Evolutionary conservation across 192 early-diverging fungal species (phyloP).

Genomic region (Coemansia sp.): DNA sequence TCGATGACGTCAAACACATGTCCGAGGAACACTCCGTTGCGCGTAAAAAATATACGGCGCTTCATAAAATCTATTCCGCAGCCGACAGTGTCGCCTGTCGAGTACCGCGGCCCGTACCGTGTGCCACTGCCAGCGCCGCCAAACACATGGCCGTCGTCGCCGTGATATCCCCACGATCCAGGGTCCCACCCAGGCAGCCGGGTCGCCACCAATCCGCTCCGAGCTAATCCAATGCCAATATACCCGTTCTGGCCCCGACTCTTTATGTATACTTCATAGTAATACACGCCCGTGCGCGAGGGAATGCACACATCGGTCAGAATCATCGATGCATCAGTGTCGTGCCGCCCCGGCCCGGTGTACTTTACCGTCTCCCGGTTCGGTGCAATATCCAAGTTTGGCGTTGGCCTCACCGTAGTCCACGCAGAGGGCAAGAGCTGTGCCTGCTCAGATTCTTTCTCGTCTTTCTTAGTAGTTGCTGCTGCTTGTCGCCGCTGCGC

Average conservation of each 20-base stretch:
- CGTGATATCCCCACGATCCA: slow-evolving; percentile 95
- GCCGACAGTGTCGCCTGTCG: slow-evolving; percentile 91
- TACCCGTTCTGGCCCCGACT: slow-evolving; percentile 88
- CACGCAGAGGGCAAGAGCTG: slow-evolving; percentile 34
- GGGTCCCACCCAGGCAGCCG: slow-evolving; percentile 91
- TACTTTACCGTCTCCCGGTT: slow-evolving; percentile 35
- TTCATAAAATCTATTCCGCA: slow-evolving; percentile 87
- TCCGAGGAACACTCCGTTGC: slow-evolving; percentile 78
- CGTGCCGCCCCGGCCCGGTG: slow-evolving; percentile 65
- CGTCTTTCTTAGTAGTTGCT: neutral
- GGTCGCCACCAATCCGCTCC: slow-evolving; percentile 51
- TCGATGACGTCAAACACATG: slow-evolving; percentile 57
- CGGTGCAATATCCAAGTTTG: slow-evolving; percentile 25
- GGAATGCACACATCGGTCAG: slow-evolving; percentile 81
- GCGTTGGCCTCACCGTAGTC: slow-evolving; percentile 14
- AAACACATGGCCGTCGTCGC: slow-evolving; percentile 90
- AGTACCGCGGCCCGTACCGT: slow-evolving; percentile 84
- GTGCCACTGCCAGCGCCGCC: slow-evolving; percentile 71
- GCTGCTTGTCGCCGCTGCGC: neutral
- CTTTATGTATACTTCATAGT: slow-evolving; percentile 85
- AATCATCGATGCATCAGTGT: slow-evolving; percentile 81
- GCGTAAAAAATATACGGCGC: slow-evolving; percentile 83
- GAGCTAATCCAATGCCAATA: slow-evolving; percentile 89
- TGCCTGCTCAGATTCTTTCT: neutral
- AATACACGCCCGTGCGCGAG: slow-evolving; percentile 83